Conservation (phyloP, 768 basidiomycete species). For the Paxillus ammoniavirescens region DNA sequence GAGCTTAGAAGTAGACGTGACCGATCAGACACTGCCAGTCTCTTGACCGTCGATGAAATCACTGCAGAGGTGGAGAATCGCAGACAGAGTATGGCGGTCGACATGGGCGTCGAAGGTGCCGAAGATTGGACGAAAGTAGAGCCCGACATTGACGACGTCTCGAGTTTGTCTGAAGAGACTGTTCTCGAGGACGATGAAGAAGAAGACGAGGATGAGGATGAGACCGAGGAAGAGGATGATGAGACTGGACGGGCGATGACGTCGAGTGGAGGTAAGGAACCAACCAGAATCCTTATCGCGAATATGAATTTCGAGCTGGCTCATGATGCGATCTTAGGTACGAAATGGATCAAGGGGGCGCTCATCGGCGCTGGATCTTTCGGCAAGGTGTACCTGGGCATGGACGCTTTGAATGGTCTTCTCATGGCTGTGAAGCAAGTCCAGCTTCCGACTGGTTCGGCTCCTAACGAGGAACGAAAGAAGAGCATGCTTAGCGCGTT, state of each 20-base stretch:
- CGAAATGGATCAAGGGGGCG: conserved; percentile 97
- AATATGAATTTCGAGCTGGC: neutral
- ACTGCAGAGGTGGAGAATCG: conserved; percentile 87
- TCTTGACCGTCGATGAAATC: conserved; percentile 97
- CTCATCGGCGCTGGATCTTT: conserved; percentile 94
- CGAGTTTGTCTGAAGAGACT: conserved; percentile 43
- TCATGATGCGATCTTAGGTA: conserved; percentile 43
- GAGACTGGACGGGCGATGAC: conserved; percentile 53
- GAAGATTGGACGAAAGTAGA: conserved; percentile 80
- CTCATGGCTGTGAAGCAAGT: conserved; percentile 99
- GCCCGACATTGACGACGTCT: conserved; percentile 46
- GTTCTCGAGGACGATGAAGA: conserved; percentile 50
- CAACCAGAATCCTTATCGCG: neutral
- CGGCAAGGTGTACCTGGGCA: conserved; percentile 92
- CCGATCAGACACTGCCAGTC: conserved; percentile 81
- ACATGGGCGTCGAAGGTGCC: conserved; percentile 44
- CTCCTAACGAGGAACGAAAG: conserved; percentile 88
- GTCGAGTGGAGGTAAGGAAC: conserved; percentile 48
- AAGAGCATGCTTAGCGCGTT: conserved; percentile 89
- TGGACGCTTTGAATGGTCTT: conserved; percentile 87
- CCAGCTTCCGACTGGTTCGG: conserved; percentile 80
- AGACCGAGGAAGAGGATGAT: conserved; percentile 47
- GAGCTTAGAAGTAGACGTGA: conserved; percentile 82
- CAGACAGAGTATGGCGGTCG: conserved; percentile 49
- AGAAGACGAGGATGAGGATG: conserved; percentile 46